Percentiles rank a stretch among this genome's conserved stretches.
Conservation (phyloP, 768 basidiomycete genomes). For the Agaricus bisporus region DNA sequence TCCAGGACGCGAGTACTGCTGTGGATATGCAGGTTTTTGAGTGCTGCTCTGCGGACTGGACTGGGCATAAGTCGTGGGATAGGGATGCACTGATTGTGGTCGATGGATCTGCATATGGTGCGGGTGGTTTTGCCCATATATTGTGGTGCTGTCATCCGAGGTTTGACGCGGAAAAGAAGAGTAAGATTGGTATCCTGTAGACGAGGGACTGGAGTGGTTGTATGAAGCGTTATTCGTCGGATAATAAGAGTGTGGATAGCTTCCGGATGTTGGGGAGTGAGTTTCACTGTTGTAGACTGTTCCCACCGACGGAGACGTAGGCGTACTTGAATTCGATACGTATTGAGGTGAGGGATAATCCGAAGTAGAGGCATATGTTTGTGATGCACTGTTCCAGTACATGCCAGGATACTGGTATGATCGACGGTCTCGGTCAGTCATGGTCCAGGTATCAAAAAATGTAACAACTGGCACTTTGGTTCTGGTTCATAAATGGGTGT, state of each 20-base stretch:
- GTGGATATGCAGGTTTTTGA: slow-evolving; percentile 31
- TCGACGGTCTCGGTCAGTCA: slow-evolving; percentile 25
- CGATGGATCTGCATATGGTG: slow-evolving; percentile 19
- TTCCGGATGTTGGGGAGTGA: slow-evolving; percentile 4
- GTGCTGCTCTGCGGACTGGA: slow-evolving; percentile 33
- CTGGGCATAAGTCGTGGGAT: slow-evolving; percentile 26
- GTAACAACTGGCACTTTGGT: not conserved
- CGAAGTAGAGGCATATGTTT: not conserved
- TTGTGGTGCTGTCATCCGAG: slow-evolving; percentile 2
- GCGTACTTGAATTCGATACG: not conserved
- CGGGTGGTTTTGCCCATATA: slow-evolving; percentile 10
- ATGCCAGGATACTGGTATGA: slow-evolving; percentile 27
- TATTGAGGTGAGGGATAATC: slow-evolving; percentile 4
- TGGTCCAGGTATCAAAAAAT: slow-evolving; percentile 13
- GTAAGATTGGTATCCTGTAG: slow-evolving; percentile 19
- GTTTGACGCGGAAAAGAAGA: slow-evolving; percentile 11
- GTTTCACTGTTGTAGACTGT: not conserved
- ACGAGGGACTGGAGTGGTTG: slow-evolving; percentile 18
- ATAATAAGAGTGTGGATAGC: slow-evolving; percentile 21
- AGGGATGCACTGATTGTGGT: slow-evolving; percentile 27
- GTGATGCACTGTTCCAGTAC: slow-evolving; percentile 26
- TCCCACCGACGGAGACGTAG: slow-evolving; percentile 4
- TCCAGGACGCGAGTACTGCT: slow-evolving; percentile 21
- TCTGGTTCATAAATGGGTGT: slow-evolving; percentile 21
- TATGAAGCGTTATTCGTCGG: slow-evolving; percentile 11